Evolutionary conservation across 1,284 basidiomycete genomes (phyloP).

Genomic region (Mrakiaceae sp.): DNA sequence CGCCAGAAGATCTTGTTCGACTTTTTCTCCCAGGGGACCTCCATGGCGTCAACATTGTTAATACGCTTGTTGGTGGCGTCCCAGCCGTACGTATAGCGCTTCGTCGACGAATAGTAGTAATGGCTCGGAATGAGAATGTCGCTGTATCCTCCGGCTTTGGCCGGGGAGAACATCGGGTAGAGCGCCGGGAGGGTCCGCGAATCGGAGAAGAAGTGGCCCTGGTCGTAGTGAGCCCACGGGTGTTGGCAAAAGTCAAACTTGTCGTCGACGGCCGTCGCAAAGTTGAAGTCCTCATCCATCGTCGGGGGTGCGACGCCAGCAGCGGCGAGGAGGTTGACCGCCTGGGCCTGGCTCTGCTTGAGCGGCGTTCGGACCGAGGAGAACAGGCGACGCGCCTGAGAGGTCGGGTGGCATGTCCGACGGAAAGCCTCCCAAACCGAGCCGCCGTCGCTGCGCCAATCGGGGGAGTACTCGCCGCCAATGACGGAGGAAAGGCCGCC

Average conservation of each 20-base stretch:
- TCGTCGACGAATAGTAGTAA: constrained; percentile 77
- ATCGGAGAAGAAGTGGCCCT: constrained; percentile 92
- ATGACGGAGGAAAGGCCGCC: constrained; percentile 51
- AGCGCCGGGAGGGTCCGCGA: constrained; percentile 75
- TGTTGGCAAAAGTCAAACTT: constrained; percentile 63
- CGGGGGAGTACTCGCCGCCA: constrained; percentile 58
- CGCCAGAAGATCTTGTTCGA: constrained; percentile 44
- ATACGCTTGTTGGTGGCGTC: constrained; percentile 58
- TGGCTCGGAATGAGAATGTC: constrained; percentile 89
- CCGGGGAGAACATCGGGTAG: constrained; percentile 83
- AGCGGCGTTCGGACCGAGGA: constrained; percentile 50
- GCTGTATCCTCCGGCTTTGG: constrained; percentile 65
- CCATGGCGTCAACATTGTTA: constrained; percentile 65
- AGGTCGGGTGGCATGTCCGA: constrained; percentile 69
- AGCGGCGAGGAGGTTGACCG: constrained; percentile 33
- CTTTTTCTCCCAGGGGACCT: constrained; percentile 53
- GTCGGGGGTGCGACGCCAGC: constrained; percentile 33
- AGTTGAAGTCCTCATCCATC: constrained; percentile 49
- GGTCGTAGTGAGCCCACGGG: constrained; percentile 70
- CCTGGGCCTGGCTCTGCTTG: constrained; percentile 34
- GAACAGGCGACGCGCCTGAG: constrained; percentile 68
- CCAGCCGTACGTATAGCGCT: constrained; percentile 80
- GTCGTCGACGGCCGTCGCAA: constrained; percentile 48
- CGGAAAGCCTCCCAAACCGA: constrained; percentile 86
- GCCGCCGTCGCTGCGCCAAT: constrained; percentile 64